Evolutionary conservation across 176 grass and related monocot genomes (phyloP).

Genomic region (Dendrocalamus sinicus): DNA sequence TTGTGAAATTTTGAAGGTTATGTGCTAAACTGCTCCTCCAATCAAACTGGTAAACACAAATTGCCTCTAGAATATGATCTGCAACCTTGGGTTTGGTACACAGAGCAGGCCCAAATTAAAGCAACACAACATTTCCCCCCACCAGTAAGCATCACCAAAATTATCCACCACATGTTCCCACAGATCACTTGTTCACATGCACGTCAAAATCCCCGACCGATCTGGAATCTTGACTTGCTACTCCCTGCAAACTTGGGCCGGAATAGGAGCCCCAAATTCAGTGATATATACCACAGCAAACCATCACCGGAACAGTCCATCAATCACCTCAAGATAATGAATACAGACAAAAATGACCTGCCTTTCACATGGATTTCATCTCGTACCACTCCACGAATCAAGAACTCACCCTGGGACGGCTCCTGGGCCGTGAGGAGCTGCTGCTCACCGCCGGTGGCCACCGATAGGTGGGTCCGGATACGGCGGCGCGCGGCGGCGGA

Average conservation of each 20-base stretch:
- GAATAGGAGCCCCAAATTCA: not conserved
- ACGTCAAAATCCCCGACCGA: not conserved
- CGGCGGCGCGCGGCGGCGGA: not conserved
- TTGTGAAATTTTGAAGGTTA: not conserved
- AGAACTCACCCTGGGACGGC: conserved; percentile 47
- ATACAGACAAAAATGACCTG: not conserved
- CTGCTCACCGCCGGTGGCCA: conserved; percentile 53
- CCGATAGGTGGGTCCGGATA: conserved; percentile 11
- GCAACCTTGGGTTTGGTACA: not conserved
- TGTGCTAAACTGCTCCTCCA: not conserved
- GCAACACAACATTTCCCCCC: not conserved
- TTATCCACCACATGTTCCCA: not conserved
- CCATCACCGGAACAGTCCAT: not conserved
- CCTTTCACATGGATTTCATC: conserved; percentile 1
- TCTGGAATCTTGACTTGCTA: not conserved
- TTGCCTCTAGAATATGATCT: not conserved
- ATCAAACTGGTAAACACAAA: conserved; percentile 1
- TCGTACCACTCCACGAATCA: not conserved
- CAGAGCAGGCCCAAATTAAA: not conserved
- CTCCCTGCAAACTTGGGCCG: not conserved
- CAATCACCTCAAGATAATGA: not conserved
- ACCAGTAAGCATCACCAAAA: not conserved
- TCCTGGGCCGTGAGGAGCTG: conserved; percentile 50
- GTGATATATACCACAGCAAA: not conserved
- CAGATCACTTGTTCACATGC: not conserved